These are phyloP conservation scores for Pythium phragmiticola DNA, from an alignment of 352 stramenopile species.

Conservation along the genomic window DNA sequence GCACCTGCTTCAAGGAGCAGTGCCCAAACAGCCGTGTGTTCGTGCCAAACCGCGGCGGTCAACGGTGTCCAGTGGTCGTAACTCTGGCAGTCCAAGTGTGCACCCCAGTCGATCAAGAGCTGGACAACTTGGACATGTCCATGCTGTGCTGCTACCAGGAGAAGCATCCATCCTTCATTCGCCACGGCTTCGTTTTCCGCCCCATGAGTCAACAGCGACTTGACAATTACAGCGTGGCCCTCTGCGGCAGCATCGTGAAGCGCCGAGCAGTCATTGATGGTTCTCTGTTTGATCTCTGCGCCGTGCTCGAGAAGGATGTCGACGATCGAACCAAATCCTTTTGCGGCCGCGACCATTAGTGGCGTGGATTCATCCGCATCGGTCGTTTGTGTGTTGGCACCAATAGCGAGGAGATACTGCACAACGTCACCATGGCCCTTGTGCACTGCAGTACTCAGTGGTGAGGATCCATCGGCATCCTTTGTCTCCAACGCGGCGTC, in stretches of 20 bases:
- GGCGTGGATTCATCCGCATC: neutral
- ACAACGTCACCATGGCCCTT: neutral
- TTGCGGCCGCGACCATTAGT: neutral
- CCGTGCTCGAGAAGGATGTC: neutral
- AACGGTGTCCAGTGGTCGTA: slow-evolving; percentile 10
- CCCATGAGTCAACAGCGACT: too few relatives aligned
- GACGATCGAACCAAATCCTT: neutral
- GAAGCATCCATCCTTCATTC: too few relatives aligned
- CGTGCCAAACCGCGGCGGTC: neutral
- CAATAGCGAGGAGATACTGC: neutral
- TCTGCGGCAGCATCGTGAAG: neutral
- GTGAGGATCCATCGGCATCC: neutral
- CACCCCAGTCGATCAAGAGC: slow-evolving; percentile 6
- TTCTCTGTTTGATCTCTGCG: neutral
- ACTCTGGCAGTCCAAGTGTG: neutral
- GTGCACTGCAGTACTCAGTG: neutral
- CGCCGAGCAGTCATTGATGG: neutral
- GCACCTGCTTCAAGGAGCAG: too few relatives aligned
- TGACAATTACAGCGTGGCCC: neutral
- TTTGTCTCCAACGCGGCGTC: neutral
- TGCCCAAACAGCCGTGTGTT: neutral
- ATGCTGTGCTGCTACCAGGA: neutral
- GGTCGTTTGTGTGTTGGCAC: neutral
- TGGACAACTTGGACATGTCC: neutral
- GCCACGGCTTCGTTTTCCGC: too few relatives aligned